Base-by-base conservation (phyloP, 2,329 filamentous ascomycete genomes). In the Myrmaecium sp. region DNA sequence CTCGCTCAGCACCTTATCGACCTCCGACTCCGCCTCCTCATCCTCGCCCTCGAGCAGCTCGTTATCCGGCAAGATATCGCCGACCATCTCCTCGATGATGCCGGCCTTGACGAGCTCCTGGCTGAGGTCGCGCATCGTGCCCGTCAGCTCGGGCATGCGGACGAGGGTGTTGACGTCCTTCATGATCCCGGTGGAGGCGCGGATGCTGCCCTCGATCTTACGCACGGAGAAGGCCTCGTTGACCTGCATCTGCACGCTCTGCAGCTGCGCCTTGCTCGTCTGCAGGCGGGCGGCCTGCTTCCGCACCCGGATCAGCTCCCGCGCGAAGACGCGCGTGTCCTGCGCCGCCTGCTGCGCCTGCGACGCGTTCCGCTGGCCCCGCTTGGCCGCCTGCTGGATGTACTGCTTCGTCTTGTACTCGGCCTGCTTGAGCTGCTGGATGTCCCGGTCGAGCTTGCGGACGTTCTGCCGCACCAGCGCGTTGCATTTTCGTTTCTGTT, bases 21-120 rank as follows among this genome's bases (percentile, higher is more conserved):
- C 81, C 61, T 95, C 86, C 23, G 42, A 44, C 21, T 53, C 49
- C 5, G 74, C 78, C 41, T 84, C 80, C 34, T 81, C 80, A 32
- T 79, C 71, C 31, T 80, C 68, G 28, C 69, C 61, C 39, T 76
- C 73, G 26, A 81, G 59, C 27, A 74, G 55, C 30, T 83, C 74
- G 10, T 38, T 46, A 33, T 68, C 61, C n/a, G 83, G 81, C 37
- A 95, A 58, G 22, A 66, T 73, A 48, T 95, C 86, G 25, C 75
- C 79, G 4, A 92, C 73, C 79, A 95, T 94, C 59, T 98, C 89
- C 61, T 95, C 86, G 33, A 95, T 92, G 27, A 98, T 86, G 10
- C 86, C 89, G 3, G 89, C 86, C 58, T 83, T 91, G 52, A 93
- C 78, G 38, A 95, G 57, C 62, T 95, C 89, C 31, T 75, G 65